Conservation (phyloP, 2,329 filamentous ascomycete species). For the Botrytis squamosa region DNA sequence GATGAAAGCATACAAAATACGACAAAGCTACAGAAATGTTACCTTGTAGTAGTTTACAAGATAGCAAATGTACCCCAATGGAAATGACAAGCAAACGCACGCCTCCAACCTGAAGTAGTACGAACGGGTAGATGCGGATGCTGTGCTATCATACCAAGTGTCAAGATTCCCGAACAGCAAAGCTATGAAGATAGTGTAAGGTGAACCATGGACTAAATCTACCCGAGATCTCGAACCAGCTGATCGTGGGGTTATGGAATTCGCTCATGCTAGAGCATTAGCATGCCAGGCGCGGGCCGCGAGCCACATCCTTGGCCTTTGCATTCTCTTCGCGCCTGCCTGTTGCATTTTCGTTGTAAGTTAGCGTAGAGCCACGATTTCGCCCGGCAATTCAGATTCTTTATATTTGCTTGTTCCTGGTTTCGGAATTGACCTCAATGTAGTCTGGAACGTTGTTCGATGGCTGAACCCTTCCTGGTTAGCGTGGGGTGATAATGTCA, state of each 20-base stretch:
- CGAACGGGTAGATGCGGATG: conserved; percentile 15
- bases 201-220: conserved; percentile 1
- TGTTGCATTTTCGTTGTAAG: conserved; percentile 15
- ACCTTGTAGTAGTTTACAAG: conserved; percentile 12
- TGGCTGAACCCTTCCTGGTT: not conserved
- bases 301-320: conserved; percentile 2
- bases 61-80: conserved; percentile 12
- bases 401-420: conserved; percentile 17
- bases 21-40: not conserved
- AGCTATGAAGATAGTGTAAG: conserved; percentile 1
- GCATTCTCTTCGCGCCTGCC: conserved; percentile 19
- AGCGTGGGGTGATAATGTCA: conserved; percentile 15
- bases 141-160: conserved; percentile 10
- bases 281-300: conserved; percentile 2
- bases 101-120: not conserved
- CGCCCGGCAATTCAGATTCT: not conserved
- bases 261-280: conserved; percentile 9
- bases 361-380: not conserved
- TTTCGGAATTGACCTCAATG: not conserved
- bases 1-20: not conserved
- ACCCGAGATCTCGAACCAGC: conserved; percentile 22
- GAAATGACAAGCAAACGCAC: conserved; percentile 2
- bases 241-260: conserved; percentile 18
- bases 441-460: conserved; percentile 9
- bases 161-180: conserved; percentile 14